Base-by-base conservation (phyloP, 2,329 filamentous ascomycete genomes). In the Trichoderma arundinaceum region DNA sequence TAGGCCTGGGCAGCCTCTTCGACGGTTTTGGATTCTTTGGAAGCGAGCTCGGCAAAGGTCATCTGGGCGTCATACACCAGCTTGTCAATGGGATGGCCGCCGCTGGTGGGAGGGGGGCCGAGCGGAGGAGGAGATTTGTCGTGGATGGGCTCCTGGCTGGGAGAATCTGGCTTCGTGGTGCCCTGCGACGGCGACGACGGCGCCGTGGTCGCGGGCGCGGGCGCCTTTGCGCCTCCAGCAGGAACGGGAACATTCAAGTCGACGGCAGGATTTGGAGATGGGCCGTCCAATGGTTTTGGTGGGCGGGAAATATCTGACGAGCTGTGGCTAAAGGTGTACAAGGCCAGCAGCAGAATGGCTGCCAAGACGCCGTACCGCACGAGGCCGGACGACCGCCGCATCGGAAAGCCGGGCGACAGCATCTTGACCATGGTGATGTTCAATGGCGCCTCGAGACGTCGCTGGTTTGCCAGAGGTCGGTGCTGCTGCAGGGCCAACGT, bases 1-100 rank as follows among this genome's bases (percentile, higher is more conserved):
- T 90, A 90, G 22, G 81, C 83, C 28, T 81, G 78, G 0, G 88
- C 86, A 7, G 86, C 84, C 19, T 84, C 80, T 38, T 78, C 75
- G 53, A 90, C 75, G 4, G 81, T 84, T 59, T 77, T 78, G 43
- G 85, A 84, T 66, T 83, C 77, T 33, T 77, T 77, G 28, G 77
- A 72, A 0, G 84, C 69, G 35, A 82, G 69, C 58, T 73, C 64
- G 72, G 75, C 71, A 78, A 84, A 70, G 69, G 71, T 54, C 70
- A 71, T 69, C 78, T 82, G 71, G 76, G 76, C 83, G 7, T 80
- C 77, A 58, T 75, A 74, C n/a, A 86, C 81, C 28, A 86, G 77
- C 9, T 75, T 74, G 67, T 85, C 83, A 70, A 87, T 86, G n/a
- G 84, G 83, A 68, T 86, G 84, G 17, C 53, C 60, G 39, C 64